Evolutionary conservation across 345 rosid species (phyloP), one percentile per base, ranked within the genome.

Genomic region (Streptanthus diversifolius): DNA sequence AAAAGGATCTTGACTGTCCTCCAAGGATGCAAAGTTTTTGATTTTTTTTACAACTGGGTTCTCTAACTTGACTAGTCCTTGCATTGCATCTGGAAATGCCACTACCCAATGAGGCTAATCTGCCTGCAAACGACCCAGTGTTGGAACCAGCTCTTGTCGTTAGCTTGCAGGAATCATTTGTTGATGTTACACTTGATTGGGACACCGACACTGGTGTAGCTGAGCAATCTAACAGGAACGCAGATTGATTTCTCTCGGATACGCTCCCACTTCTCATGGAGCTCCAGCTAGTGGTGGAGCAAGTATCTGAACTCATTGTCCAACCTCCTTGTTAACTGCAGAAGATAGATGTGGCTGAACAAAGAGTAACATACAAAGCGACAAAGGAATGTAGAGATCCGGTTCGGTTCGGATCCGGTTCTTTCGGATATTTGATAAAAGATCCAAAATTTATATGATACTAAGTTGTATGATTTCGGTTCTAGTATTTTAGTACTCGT

Each of bases 1-100:
- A 64, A 27, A 95, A 65, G 99, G 97, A 85, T 91, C 99, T 70
- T 87, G 80, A 52, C 80, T 67, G 49, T 84, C 85, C 70, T 83
- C 88, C 35, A 81, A 71, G 60, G 61, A 41, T 48, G 81, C 80
- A 77, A 49, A 79, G 39, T 59, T 67, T 15, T 15, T 43, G 53
- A 63, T 52, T 77, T 66, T 71, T 83, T 71, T 57, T 61, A 76
- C 59, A 56, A 58, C 65, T 82, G 41, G 74, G 39, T 63, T 60
- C 79, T 69, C 81, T 77, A 58, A 43, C 71, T 80, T 76, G 68
- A 47, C 71, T 52, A 48, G 61, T 66, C 81, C 75, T 81, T 44
- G 78, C 77, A 71, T 75, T 77, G 37, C 56, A 51, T 55, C 72
- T 53, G 79, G 80, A 72, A 30, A 78, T 66, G 59, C 70, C 84